phyloP scores from a whole-genome alignment of 2,329 filamentous ascomycete species.

The Aureobasidium sp. region DNA sequence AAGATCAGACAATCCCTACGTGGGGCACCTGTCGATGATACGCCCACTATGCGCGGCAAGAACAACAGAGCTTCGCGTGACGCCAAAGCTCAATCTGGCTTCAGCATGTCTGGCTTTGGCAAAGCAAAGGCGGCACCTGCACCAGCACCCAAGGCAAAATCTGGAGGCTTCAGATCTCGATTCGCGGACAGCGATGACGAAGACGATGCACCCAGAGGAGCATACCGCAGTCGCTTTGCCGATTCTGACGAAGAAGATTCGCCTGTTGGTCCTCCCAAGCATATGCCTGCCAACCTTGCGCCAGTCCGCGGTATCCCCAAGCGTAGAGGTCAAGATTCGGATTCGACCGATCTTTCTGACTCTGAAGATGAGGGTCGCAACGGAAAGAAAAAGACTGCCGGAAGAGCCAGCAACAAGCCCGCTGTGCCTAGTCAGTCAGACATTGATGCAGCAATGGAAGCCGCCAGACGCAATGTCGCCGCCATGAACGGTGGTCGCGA shows the following conservation, averaged over 20 bases:
- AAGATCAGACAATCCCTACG: slow-evolving; percentile 21
- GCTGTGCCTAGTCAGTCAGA: slow-evolving; percentile 26
- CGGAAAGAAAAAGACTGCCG: slow-evolving; percentile 18
- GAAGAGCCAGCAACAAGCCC: slow-evolving; percentile 37
- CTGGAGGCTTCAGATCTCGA: slow-evolving; percentile 39
- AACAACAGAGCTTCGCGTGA: slow-evolving; percentile 14
- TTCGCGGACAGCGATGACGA: slow-evolving; percentile 60
- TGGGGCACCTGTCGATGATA: slow-evolving; percentile 19
- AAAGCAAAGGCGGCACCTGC: slow-evolving; percentile 2
- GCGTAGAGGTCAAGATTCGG: slow-evolving; percentile 46
- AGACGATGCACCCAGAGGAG: slow-evolving; percentile 26
- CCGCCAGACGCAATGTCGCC: slow-evolving; percentile 25
- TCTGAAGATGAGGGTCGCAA: slow-evolving; percentile 30
- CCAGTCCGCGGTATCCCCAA: slow-evolving; percentile 54
- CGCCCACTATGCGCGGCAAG: slow-evolving; percentile 17
- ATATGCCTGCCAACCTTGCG: slow-evolving; percentile 30
- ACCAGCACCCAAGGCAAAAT: slow-evolving; percentile 3
- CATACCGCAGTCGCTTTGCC: slow-evolving; percentile 39
- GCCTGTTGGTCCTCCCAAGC: slow-evolving; percentile 30
- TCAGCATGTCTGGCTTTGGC: slow-evolving; percentile 17
- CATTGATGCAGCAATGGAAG: slow-evolving; percentile 30
- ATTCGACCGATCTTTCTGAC: slow-evolving; percentile 44
- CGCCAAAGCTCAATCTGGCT: slow-evolving; percentile 12
- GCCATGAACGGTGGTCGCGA: slow-evolving; percentile 17
- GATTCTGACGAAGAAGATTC: slow-evolving; percentile 47